Conservation (phyloP, 1,284 basidiomycete genomes). For the Cutaneotrichosporon curvatum region DNA sequence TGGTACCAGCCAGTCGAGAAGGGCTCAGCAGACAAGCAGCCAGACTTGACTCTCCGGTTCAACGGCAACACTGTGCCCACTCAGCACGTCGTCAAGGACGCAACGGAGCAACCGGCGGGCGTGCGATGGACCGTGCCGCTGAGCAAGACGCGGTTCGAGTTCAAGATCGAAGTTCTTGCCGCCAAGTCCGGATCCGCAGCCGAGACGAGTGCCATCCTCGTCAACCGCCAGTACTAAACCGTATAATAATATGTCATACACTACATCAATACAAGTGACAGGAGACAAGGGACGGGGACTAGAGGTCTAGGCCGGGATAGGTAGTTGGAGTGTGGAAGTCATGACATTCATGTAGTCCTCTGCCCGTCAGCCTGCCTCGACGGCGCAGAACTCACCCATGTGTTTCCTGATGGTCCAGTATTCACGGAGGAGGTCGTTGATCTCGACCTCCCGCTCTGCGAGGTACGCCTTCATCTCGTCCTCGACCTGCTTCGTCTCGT, state of each 20-base stretch:
- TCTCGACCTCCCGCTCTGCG: conserved; percentile 61
- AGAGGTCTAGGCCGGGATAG: background rate
- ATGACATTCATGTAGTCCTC: conserved; percentile 44
- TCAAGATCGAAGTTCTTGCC: conserved; percentile 35
- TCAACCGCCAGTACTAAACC: conserved; percentile 27
- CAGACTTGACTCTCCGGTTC: conserved; percentile 28
- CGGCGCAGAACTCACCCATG: background rate
- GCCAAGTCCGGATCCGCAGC: conserved; percentile 26
- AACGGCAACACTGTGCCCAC: conserved; percentile 24
- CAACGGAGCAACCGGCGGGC: conserved; percentile 20
- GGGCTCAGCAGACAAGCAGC: conserved; percentile 1
- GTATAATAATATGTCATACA: too few species aligned
- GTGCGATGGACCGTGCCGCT: conserved; percentile 33
- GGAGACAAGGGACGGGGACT: background rate
- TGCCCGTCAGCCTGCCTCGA: conserved; percentile 13
- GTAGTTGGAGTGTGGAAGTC: conserved; percentile 30
- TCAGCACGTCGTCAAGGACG: conserved; percentile 1
- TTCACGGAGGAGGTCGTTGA: conserved; percentile 69
- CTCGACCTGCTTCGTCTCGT: conserved; percentile 31
- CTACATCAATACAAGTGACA: background rate
- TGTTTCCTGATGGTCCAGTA: background rate
- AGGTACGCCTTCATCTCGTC: conserved; percentile 65
- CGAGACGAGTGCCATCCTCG: conserved; percentile 34
- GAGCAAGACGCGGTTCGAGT: conserved; percentile 25
- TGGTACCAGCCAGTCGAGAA: conserved; percentile 13